Evolutionary conservation across 805 yeast species (phyloP).

Genomic region (Ogataea paradorogensis): DNA sequence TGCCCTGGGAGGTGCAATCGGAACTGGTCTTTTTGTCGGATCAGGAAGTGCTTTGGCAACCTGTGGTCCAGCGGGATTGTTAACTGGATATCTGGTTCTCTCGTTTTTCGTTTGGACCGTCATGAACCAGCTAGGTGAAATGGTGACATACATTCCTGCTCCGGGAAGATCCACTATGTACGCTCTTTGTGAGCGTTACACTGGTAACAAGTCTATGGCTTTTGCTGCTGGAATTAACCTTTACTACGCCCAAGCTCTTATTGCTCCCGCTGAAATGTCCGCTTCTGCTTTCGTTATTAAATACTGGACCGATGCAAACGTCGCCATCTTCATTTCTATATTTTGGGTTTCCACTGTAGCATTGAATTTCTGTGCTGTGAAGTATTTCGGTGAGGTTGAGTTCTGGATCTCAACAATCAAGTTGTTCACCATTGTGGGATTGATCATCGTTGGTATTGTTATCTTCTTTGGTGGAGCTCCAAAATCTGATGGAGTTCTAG

Average conservation of each 20-base stretch:
- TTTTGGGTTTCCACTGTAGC: constrained; percentile 46
- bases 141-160: constrained; percentile 60
- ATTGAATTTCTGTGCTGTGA: constrained; percentile 52
- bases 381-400: constrained; percentile 51
- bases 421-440: constrained; percentile 60
- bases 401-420: constrained; percentile 68
- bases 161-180: constrained; percentile 67
- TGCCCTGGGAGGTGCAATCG: constrained; percentile 69
- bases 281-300: constrained; percentile 63
- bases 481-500: constrained; percentile 38
- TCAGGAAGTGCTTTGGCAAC: constrained; percentile 37
- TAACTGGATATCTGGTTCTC: constrained; percentile 60
- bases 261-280: constrained; percentile 59
- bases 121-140: constrained; percentile 64
- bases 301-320: constrained; percentile 58
- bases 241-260: constrained; percentile 46
- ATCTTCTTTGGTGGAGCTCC: constrained; percentile 71
- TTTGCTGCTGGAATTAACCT: constrained; percentile 53
- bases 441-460: constrained; percentile 53
- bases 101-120: constrained; percentile 64
- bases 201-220: constrained; percentile 53
- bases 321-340: constrained; percentile 59
- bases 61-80: constrained; percentile 41
- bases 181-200: constrained; percentile 35
- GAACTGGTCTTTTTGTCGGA: constrained; percentile 56